These are phyloP conservation scores for Lactifluus echinatus DNA, from an alignment of 768 basidiomycete genomes.

Conservation along the genomic window DNA sequence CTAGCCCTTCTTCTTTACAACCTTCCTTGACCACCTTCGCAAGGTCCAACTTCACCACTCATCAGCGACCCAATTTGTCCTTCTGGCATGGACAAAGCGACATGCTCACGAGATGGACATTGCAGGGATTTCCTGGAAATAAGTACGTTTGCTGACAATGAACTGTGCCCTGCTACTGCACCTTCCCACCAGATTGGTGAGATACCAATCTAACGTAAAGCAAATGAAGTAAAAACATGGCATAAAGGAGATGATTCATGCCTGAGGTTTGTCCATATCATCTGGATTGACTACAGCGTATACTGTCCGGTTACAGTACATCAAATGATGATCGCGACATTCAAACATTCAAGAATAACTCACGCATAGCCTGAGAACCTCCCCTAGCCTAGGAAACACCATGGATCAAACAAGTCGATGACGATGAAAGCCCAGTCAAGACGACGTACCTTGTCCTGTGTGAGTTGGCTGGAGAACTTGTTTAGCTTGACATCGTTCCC, in stretches of 20 bases:
- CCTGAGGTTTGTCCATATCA: slow-evolving; percentile 83
- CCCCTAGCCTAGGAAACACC: slow-evolving; percentile 41
- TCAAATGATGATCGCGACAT: not conserved
- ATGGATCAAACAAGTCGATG: not conserved
- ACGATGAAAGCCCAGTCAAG: not conserved
- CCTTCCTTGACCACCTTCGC: slow-evolving; percentile 75
- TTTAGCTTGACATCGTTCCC: slow-evolving; percentile 46
- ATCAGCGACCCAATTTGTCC: not conserved
- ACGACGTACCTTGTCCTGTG: slow-evolving; percentile 59
- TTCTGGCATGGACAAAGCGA: not conserved
- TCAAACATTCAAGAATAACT: slow-evolving; percentile 25
- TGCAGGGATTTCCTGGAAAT: slow-evolving; percentile 71
- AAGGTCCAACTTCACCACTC: slow-evolving; percentile 52
- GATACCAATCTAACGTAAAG: slow-evolving; percentile 60
- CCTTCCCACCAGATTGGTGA: slow-evolving; percentile 92
- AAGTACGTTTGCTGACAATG: not conserved
- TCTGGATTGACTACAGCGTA: slow-evolving; percentile 69
- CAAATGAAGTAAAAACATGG: not conserved
- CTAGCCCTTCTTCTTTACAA: slow-evolving; percentile 69
- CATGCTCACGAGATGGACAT: slow-evolving; percentile 59
- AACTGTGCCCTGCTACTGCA: slow-evolving; percentile 24
- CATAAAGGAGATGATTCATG: slow-evolving; percentile 23
- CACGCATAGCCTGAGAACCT: slow-evolving; percentile 82
- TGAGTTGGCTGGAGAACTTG: slow-evolving; percentile 64
- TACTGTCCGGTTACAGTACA: slow-evolving; percentile 34